Evolutionary conservation across 2,329 filamentous ascomycete genomes (phyloP).

Genomic region (Xylaria sp.): DNA sequence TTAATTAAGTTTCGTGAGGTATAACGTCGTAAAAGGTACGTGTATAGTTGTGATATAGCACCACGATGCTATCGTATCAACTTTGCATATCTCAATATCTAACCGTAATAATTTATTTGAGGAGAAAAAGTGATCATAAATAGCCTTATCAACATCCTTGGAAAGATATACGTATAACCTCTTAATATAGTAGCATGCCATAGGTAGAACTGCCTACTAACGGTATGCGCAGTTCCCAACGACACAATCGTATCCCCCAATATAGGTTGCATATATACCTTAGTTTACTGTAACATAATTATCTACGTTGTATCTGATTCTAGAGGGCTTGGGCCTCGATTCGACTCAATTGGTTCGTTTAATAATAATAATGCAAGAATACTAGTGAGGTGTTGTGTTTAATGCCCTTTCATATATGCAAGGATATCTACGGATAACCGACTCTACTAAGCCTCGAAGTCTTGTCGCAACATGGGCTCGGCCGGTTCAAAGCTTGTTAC

Average conservation of each 20-base stretch:
- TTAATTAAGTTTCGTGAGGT: too few species aligned
- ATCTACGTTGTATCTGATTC: background rate
- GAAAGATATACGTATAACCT: background rate
- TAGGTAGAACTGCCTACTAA: background rate
- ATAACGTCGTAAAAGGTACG: too few species aligned
- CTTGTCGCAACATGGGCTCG: background rate
- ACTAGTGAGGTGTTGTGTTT: background rate
- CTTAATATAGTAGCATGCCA: background rate
- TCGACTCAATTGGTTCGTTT: background rate
- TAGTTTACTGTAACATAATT: background rate
- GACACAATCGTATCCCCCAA: too few species aligned
- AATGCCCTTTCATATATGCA: background rate
- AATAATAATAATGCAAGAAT: background rate
- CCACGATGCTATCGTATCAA: too few species aligned
- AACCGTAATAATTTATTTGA: background rate
- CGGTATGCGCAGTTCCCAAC: background rate
- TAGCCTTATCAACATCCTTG: background rate
- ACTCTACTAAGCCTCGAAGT: background rate
- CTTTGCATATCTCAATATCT: background rate
- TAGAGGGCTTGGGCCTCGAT: background rate
- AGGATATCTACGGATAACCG: background rate
- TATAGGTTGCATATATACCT: background rate
- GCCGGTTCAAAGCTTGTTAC: background rate
- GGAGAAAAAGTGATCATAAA: background rate
- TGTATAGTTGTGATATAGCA: too few species aligned